phyloP scores from a whole-genome alignment of 805 yeast genomes.

The Candida easanensis region DNA sequence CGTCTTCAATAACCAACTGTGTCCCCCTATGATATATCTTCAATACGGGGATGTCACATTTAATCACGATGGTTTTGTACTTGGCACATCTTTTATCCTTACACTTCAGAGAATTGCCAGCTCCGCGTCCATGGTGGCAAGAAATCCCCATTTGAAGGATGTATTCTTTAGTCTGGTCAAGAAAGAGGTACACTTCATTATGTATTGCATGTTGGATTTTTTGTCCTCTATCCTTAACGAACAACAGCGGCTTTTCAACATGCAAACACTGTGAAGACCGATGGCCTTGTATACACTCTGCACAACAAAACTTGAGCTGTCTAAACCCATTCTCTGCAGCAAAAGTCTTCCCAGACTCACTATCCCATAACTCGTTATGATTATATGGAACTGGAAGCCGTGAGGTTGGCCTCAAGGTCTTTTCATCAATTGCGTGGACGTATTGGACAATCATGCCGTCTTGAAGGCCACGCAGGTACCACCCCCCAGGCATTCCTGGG shows the following conservation, averaged over 20 bases:
- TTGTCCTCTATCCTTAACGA: neutral
- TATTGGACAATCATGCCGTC: neutral
- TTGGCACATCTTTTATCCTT: neutral
- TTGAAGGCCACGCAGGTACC: too few relatives aligned
- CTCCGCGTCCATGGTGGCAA: neutral
- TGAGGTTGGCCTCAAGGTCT: neutral
- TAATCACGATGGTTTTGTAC: neutral
- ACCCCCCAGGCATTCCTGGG: too few relatives aligned
- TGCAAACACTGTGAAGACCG: neutral
- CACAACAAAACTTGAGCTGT: neutral
- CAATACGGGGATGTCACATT: neutral
- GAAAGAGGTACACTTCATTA: neutral
- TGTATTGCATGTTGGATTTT: neutral
- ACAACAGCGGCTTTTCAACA: neutral
- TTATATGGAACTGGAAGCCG: neutral
- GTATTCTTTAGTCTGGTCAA: neutral
- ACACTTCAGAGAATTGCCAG: neutral
- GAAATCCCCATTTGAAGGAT: neutral
- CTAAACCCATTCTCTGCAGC: neutral
- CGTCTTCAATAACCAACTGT: neutral
- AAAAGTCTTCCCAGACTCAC: neutral
- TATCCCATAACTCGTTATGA: too few relatives aligned
- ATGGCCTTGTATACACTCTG: neutral
- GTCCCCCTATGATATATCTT: neutral
- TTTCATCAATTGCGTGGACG: neutral